Evolutionary conservation across 257 asterid species (phyloP).

Genomic region (Lavandula angustifolia): DNA sequence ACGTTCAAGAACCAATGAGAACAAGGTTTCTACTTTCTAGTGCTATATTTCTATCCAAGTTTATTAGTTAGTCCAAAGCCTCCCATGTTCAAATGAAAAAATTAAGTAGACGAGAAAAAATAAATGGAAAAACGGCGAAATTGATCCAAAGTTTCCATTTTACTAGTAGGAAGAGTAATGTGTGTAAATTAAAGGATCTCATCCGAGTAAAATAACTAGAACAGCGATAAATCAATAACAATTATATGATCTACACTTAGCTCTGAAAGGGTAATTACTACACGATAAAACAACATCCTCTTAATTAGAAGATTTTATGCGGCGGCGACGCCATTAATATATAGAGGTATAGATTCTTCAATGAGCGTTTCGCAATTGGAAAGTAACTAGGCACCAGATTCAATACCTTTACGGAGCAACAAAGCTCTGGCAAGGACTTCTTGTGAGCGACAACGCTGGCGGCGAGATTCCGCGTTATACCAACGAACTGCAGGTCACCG

Average conservation of each 20-base stretch:
- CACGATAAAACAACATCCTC: not conserved
- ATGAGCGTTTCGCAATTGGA: not conserved
- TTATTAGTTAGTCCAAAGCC: not conserved
- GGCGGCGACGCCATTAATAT: not conserved
- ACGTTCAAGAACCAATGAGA: not conserved
- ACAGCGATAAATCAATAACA: not conserved
- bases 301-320: not conserved
- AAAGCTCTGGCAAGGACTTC: slow-evolving; percentile 80
- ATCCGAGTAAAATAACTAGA: not conserved
- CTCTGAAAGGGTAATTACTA: not conserved
- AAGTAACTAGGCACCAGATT: slow-evolving; percentile 1
- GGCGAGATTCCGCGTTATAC: slow-evolving; percentile 80
- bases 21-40: not conserved
- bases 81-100: not conserved
- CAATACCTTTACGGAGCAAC: slow-evolving; percentile 74
- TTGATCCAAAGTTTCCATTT: not conserved
- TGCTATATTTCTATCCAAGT: not conserved
- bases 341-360: not conserved
- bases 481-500: slow-evolving; percentile 79
- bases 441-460: slow-evolving; percentile 70
- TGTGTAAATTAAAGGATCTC: not conserved
- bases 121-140: too few species aligned
- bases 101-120: not conserved
- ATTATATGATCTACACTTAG: not conserved
- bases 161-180: too few species aligned